Evolutionary conservation across 352 stramenopile species (phyloP), one percentile per base, ranked within the genome.

Genomic region (Pythium rhizo-oryzae): DNA sequence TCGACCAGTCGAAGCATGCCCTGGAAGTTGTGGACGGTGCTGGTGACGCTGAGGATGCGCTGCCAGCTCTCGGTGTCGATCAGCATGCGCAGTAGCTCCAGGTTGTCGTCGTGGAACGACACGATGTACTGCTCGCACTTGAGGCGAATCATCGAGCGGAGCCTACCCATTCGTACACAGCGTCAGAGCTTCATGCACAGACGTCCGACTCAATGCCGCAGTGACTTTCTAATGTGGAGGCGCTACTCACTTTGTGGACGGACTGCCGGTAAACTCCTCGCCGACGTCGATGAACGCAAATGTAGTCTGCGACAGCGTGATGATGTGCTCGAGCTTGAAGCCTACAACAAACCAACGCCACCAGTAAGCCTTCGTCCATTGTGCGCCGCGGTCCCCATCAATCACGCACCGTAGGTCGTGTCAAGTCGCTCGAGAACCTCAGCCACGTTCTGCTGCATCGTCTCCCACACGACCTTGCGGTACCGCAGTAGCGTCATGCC

Each of bases 321-420:
- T 92, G 19, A 97, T 84, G 47, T 97, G 89, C 61, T 97, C 90
- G 66, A 96, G 82, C 60, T 97, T 94, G 71, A 94, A 87, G 8
- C 82, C 84, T 95, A 11, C 19, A 12, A 30, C 4, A n/a, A n/a
- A 23, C 8, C 39, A 7, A 24, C 5, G 0, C n/a, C 18, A 49
- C 1, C 1, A 11, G 41, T 53, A 7, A 51, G 35, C 30, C 35
- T 2, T 54, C 9, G 25, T 24, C 16, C 9, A n/a, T 28, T 28
- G 11, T 9, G 13, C 33, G 3, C 39, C 13, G 35, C 35, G 8
- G 8, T 41, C n/a, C n/a, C 35, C 35, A 41, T 41, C 6, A 33
- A 33, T 2, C 28, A 1, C 44, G 50, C 59, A 96, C 86, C 84
- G 58, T 90, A 90, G 4, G 82, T 84, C 67, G 90, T 82, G 57